phyloP scores from a whole-genome alignment of 768 basidiomycete genomes.

The Suillus hirtellus region DNA sequence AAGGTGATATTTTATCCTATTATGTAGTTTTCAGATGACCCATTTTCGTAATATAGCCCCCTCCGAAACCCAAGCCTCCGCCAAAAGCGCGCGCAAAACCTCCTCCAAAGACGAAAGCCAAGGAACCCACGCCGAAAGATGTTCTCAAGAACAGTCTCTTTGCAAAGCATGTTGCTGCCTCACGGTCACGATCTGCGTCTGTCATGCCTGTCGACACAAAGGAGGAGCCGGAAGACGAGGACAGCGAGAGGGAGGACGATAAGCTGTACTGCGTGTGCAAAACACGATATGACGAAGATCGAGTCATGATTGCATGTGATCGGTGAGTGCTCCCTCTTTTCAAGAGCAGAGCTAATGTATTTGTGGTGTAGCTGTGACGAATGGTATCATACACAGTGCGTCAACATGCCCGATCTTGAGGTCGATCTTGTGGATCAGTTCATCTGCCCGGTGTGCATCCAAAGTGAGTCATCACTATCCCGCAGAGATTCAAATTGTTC shows the following conservation, averaged over 20 bases:
- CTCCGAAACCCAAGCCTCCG: conserved; percentile 30
- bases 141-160: conserved; percentile 18
- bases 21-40: background rate
- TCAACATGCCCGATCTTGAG: conserved; percentile 76
- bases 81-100: conserved; percentile 35
- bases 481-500: conserved; percentile 5
- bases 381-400: conserved; percentile 91
- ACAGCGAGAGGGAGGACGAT: conserved; percentile 40
- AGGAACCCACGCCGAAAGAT: conserved; percentile 15
- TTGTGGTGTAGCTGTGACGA: conserved; percentile 74
- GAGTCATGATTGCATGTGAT: conserved; percentile 93
- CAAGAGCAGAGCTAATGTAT: background rate
- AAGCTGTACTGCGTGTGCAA: conserved; percentile 89
- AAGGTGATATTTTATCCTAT: conserved; percentile 21
- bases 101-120: conserved; percentile 29
- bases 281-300: conserved; percentile 83
- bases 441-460: conserved; percentile 79
- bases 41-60: conserved; percentile 16
- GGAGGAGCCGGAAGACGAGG: conserved; percentile 53
- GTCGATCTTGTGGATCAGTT: conserved; percentile 92
- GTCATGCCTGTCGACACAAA: conserved; percentile 55
- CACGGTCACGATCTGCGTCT: conserved; percentile 70
- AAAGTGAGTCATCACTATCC: conserved; percentile 51
- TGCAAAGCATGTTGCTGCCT: conserved; percentile 26
- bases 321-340: conserved; percentile 47